Conservation (phyloP, 2,329 filamentous ascomycete species). For the Fragosphaeria purpurea region DNA sequence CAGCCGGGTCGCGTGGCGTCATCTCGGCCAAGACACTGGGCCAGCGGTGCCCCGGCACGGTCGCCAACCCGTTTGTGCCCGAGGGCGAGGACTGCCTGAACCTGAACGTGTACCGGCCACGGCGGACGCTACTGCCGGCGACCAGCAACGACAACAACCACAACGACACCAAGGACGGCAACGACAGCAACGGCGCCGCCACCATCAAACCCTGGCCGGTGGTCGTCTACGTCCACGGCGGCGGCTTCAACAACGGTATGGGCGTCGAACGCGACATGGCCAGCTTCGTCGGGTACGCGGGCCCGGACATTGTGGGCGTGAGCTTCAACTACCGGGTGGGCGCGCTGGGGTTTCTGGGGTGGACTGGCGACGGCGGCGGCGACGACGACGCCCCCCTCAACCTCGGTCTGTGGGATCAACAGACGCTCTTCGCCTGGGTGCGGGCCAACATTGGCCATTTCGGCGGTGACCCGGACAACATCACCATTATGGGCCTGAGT, state of each 20-base stretch:
- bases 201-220: conserved; percentile 29
- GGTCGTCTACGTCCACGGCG: conserved; percentile 53
- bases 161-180: too few species aligned
- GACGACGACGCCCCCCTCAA: conserved; percentile 49
- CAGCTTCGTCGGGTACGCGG: conserved; percentile 48
- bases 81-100: conserved; percentile 43
- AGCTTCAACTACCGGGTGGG: conserved; percentile 56
- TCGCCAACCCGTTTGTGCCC: conserved; percentile 6
- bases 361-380: conserved; percentile 29
- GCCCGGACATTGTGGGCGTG: conserved; percentile 44
- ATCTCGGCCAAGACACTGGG: conserved; percentile 8
- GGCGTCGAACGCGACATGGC: conserved; percentile 48
- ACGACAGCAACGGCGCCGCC: not conserved
- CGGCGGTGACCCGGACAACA: conserved; percentile 46
- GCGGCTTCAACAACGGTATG: conserved; percentile 47
- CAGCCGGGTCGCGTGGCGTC: not conserved
- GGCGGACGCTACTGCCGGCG: too few species aligned
- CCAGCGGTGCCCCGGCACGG: conserved; percentile 12
- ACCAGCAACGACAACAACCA: not conserved
- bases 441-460: conserved; percentile 48
- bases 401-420: conserved; percentile 54
- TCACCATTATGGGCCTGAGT: conserved; percentile 52
- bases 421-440: conserved; percentile 49
- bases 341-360: conserved; percentile 55
- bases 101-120: conserved; percentile 39